Evolutionary conservation across 2,329 filamentous ascomycete genomes (phyloP).

Genomic region (Pseudogymnoascus sp.): DNA sequence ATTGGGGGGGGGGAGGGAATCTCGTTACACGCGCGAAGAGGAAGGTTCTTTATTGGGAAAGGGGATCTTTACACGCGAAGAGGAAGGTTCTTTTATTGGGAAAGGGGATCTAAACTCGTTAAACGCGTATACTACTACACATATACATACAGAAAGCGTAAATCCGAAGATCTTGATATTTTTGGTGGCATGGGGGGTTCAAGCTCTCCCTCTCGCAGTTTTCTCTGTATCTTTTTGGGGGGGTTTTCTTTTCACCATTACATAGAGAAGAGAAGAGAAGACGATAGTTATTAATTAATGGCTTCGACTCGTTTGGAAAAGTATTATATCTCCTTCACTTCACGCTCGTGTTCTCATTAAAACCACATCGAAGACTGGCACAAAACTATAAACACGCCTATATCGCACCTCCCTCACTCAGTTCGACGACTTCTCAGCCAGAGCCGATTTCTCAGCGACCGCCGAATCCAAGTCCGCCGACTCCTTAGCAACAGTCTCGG

Average conservation of each 20-base stretch:
- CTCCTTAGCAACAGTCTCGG: not conserved
- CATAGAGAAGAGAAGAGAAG: not conserved
- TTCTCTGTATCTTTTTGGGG: not conserved
- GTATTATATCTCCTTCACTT: not conserved
- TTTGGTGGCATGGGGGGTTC: slow-evolving; percentile 6
- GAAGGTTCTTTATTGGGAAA: not conserved
- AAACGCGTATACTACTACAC: not conserved
- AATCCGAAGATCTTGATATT: slow-evolving; percentile 9
- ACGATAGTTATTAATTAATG: slow-evolving; percentile 6
- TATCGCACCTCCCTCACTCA: not conserved
- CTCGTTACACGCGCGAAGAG: not conserved
- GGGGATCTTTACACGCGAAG: not conserved
- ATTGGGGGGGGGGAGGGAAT: not conserved
- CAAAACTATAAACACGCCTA: not conserved
- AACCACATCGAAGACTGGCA: not conserved
- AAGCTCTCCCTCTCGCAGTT: not conserved
- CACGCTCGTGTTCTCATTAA: not conserved
- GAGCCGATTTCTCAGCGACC: not conserved
- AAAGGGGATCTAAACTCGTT: slow-evolving; percentile 1
- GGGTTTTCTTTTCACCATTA: not conserved
- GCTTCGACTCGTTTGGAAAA: not conserved
- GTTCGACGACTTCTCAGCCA: not conserved
- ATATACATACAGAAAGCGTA: slow-evolving; percentile 2
- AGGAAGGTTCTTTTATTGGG: slow-evolving; percentile 6
- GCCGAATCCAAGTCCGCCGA: not conserved